Conservation (phyloP, 2,329 filamentous ascomycete genomes). For the Aspergillus aculeatinus region DNA sequence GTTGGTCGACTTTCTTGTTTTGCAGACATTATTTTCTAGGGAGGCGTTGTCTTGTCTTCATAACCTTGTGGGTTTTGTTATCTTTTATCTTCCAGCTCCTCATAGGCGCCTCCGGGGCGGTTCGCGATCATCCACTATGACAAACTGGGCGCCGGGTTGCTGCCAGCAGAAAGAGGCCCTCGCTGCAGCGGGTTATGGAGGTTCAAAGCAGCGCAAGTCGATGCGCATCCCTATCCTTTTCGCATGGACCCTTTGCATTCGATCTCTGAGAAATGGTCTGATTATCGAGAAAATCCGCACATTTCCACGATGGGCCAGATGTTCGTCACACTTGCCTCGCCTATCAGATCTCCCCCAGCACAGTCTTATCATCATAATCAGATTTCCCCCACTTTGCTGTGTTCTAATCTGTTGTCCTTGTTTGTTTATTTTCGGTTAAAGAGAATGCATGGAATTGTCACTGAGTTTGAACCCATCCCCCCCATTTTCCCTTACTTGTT, state of each 20-base stretch:
- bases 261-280: constrained; percentile 11
- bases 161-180: constrained; percentile 13
- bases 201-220: constrained; percentile 20
- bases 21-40: constrained; percentile 46
- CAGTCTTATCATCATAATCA: constrained; percentile 22
- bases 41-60: constrained; percentile 48
- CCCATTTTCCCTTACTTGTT: neutral
- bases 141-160: constrained; percentile 20
- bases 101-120: constrained; percentile 23
- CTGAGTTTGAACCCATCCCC: constrained; percentile 12
- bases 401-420: constrained; percentile 15
- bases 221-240: constrained; percentile 20
- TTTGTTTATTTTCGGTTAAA: constrained; percentile 29
- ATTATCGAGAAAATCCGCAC: constrained; percentile 22
- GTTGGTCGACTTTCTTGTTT: constrained; percentile 43
- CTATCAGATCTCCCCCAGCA: constrained; percentile 25
- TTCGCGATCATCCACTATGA: constrained; percentile 28
- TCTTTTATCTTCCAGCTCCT: constrained; percentile 27
- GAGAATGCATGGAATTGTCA: constrained; percentile 35
- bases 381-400: constrained; percentile 17
- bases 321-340: constrained; percentile 20
- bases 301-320: constrained; percentile 29
- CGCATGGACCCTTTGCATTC: constrained; percentile 13
- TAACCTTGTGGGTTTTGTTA: constrained; percentile 40
- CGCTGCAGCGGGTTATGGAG: constrained; percentile 19